Evolutionary conservation across 495 filamentous ascomycete genomes (phyloP).

Genomic region (Penicillium odoratum): DNA sequence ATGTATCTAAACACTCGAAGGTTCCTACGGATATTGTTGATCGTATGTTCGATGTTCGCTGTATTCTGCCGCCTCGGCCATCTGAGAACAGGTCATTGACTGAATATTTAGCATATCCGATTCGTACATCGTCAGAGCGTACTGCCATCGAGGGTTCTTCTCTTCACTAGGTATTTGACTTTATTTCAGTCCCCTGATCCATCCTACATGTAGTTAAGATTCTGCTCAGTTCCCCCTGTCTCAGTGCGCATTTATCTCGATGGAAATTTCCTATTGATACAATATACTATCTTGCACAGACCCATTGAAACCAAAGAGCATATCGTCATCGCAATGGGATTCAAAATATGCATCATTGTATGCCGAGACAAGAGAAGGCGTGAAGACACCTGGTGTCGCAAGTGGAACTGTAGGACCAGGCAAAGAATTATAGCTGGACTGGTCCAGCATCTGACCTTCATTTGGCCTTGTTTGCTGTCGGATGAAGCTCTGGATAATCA

Average conservation of each 20-base stretch:
- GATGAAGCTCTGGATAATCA: constrained; percentile 38
- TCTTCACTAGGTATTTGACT: too few relatives aligned
- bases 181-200: too few relatives aligned
- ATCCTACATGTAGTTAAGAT: too few relatives aligned
- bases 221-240: too few relatives aligned
- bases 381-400: background rate
- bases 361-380: background rate
- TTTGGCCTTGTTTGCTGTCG: constrained; percentile 13
- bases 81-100: too few relatives aligned
- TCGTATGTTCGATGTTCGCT: too few relatives aligned
- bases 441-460: constrained; percentile 6
- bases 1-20: too few relatives aligned
- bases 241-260: background rate
- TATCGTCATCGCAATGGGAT: constrained; percentile 19
- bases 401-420: background rate
- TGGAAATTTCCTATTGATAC: constrained; percentile 4
- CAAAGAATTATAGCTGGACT: background rate
- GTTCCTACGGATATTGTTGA: too few relatives aligned
- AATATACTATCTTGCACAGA: constrained; percentile 24
- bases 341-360: constrained; percentile 9
- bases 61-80: too few relatives aligned
- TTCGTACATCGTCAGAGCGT: too few relatives aligned
- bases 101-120: too few relatives aligned
- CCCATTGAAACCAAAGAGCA: constrained; percentile 30
- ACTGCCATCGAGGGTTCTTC: too few relatives aligned